Conservation (phyloP, 1,284 basidiomycete species). For the Austroboletus niveus region DNA sequence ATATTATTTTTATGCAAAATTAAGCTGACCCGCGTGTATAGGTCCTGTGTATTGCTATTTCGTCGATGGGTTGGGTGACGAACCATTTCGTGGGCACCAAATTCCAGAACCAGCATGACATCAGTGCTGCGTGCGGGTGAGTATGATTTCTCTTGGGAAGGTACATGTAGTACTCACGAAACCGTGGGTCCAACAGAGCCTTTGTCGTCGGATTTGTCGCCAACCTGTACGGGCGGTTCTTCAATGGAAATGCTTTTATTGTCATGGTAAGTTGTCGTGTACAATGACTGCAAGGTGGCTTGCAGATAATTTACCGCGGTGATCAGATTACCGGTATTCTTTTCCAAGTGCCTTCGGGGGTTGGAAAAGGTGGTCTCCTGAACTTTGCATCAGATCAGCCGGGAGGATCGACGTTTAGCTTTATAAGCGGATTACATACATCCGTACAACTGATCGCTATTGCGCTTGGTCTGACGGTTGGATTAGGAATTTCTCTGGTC, state of each 20-base stretch:
- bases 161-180: neutral
- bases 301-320: no score
- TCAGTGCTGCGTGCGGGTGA: conserved; percentile 69
- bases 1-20: neutral
- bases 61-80: conserved; percentile 76
- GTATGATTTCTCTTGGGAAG: conserved; percentile 11
- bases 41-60: conserved; percentile 60
- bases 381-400: conserved; percentile 64
- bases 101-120: conserved; percentile 71
- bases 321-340: conserved; percentile 74
- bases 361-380: conserved; percentile 83
- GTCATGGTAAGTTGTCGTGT: conserved; percentile 53
- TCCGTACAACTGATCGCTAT: conserved; percentile 65
- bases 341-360: conserved; percentile 87
- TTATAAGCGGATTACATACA: conserved; percentile 66
- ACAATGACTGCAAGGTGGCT: no score
- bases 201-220: conserved; percentile 83
- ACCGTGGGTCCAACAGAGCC: conserved; percentile 42
- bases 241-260: conserved; percentile 76
- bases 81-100: conserved; percentile 71
- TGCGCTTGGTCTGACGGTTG: conserved; percentile 69
- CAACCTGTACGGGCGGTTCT: conserved; percentile 82
- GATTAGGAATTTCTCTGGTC: conserved; percentile 61
- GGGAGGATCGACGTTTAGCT: conserved; percentile 46
- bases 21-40: conserved; percentile 33